A percentile compares a stretch with the other conserved stretches of the same genome.
phyloP scores from a whole-genome alignment of 2,329 filamentous ascomycete species.

The Neospermospora avenae region DNA sequence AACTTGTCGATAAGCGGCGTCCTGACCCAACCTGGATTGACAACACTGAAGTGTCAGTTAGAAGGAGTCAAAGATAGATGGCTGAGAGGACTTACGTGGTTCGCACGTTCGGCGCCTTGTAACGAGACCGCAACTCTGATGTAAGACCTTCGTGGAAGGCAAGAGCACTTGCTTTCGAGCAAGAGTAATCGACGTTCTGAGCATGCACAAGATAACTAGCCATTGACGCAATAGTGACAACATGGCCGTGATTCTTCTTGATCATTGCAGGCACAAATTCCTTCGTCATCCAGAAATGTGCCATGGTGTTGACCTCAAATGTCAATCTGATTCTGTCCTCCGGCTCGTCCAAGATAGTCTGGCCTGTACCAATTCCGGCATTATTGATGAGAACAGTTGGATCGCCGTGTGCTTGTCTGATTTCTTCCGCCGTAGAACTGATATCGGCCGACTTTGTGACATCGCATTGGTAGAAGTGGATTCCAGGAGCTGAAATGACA shows the following conservation, averaged over 20 bases:
- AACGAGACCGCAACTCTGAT: conserved; percentile 53
- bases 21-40: conserved; percentile 39
- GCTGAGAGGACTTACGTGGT: conserved; percentile 30
- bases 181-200: conserved; percentile 57
- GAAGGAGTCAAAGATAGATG: neutral
- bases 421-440: conserved; percentile 45
- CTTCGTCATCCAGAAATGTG: conserved; percentile 61
- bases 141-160: conserved; percentile 65
- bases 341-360: conserved; percentile 54
- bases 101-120: conserved; percentile 61
- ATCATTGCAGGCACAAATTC: conserved; percentile 68
- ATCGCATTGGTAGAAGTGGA: conserved; percentile 66
- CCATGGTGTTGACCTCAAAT: conserved; percentile 67
- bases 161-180: conserved; percentile 63
- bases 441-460: conserved; percentile 57
- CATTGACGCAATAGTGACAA: conserved; percentile 43
- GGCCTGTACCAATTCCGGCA: conserved; percentile 58
- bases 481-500: conserved; percentile 43
- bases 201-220: conserved; percentile 23
- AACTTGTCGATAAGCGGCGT: conserved; percentile 56
- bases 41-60: conserved; percentile 6
- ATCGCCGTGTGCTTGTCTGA: conserved; percentile 55
- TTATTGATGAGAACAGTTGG: conserved; percentile 73
- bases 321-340: conserved; percentile 58
- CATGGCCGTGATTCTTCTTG: conserved; percentile 62